phyloP scores from a whole-genome alignment of 2,329 filamentous ascomycete genomes.

The Colletotrichum chrysophilum region DNA sequence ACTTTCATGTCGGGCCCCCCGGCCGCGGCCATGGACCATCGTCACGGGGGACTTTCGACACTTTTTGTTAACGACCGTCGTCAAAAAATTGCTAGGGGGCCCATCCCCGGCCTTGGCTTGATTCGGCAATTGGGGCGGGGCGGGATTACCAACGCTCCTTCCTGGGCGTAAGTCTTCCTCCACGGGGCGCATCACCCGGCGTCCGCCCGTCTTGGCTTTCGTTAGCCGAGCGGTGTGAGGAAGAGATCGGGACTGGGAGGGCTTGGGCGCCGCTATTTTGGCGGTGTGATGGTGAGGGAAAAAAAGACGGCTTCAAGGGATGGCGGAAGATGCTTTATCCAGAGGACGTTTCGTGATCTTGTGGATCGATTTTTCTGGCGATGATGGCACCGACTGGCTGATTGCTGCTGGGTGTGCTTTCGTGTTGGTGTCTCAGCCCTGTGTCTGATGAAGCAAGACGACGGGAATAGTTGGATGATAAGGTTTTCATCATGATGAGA shows the following conservation, averaged over 20 bases:
- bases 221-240: background rate
- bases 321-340: background rate
- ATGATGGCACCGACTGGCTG: background rate
- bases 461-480: background rate
- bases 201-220: background rate
- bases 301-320: fast-evolving
- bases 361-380: background rate
- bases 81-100: background rate
- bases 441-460: background rate
- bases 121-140: background rate
- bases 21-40: background rate
- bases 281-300: background rate
- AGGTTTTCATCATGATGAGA: fast-evolving
- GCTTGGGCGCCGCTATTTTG: background rate
- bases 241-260: background rate
- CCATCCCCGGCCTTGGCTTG: background rate
- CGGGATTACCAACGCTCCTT: background rate
- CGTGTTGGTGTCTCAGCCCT: background rate
- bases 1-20: background rate
- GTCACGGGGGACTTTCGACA: background rate
- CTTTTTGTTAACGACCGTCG: background rate
- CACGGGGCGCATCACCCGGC: background rate
- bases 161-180: background rate
- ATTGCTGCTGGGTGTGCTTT: background rate
- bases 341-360: background rate